Evolutionary conservation across 2,329 filamentous ascomycete species (phyloP), one percentile per base, ranked within the genome.

Genomic region (Trichoderma sp.): DNA sequence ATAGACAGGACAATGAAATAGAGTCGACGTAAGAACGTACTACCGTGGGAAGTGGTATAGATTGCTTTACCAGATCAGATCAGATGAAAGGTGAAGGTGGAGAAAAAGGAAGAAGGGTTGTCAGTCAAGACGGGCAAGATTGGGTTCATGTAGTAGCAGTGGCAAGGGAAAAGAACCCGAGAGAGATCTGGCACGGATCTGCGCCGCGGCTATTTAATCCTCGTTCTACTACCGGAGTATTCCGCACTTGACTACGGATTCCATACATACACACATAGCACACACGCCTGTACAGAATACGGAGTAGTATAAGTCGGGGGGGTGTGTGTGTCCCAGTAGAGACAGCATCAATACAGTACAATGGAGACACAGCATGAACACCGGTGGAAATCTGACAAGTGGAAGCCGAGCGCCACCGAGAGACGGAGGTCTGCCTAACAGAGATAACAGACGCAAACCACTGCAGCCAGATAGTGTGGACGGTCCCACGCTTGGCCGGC

Each of bases 401-500:
- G 19, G 39, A 45, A 22, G 57, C 12, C 58, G 39, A 39, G 50
- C 29, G 58, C 39, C 58, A 60, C 58, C 39, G 58, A 45, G 27
- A 50, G 27, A 17, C 60, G 34, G 60, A 10, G 32, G 25, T 39
- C 22, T 19, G 22, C 35, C 50, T 53, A 54, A 45, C n/a, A 63
- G 61, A 65, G 61, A 48, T 65, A 57, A 65, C 52, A 54, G 42
- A 52, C 35, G 13, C 22, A 42, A 27, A 19, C 45, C 53, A 57
- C 34, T 27, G 17, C n/a, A 32, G 12, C 3, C 4, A 64, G 35
- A 65, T 65, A 19, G 61, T 35, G 50, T 48, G 32, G 32, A 34
- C 27, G 37, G 50, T 45, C n/a, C 52, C 60, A 57, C 37, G 61
- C 52, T 35, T 65, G 61, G 50, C 52, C 52, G 61, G 61, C 61